These are phyloP conservation scores for Leptographium lundbergii DNA, from an alignment of 2,329 filamentous ascomycete species.

Conservation along the genomic window DNA sequence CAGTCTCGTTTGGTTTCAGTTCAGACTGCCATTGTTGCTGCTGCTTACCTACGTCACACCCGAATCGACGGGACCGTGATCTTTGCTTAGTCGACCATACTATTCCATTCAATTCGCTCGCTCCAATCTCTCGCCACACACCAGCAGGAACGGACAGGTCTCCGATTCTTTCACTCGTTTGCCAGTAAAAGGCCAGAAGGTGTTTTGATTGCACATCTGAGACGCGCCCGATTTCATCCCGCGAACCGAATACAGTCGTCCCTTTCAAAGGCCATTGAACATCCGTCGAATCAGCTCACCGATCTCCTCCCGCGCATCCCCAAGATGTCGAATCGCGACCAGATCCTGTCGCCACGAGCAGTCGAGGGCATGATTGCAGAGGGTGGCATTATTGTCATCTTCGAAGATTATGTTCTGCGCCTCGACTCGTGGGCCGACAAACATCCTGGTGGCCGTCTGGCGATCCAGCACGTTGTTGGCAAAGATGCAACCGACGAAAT, in stretches of 20 bases:
- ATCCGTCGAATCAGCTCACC: background rate
- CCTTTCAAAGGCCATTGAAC: background rate
- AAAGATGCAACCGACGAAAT: constrained; percentile 47
- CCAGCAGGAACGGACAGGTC: background rate
- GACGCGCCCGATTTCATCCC: too few species aligned
- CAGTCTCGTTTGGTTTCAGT: background rate
- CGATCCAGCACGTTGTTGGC: constrained; percentile 49
- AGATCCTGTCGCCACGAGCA: constrained; percentile 28
- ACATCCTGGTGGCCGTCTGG: constrained; percentile 46
- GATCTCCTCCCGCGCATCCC: background rate
- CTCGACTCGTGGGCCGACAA: constrained; percentile 45
- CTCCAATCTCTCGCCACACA: too few species aligned
- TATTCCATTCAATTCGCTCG: background rate
- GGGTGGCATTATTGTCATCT: constrained; percentile 42
- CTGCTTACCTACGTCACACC: background rate
- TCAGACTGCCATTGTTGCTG: background rate
- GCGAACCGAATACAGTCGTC: background rate
- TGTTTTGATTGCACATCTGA: background rate
- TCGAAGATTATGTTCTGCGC: constrained; percentile 38
- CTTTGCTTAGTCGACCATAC: background rate
- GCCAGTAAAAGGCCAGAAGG: background rate
- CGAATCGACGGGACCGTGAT: background rate
- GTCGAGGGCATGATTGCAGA: constrained; percentile 40
- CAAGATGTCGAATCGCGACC: constrained; percentile 20
- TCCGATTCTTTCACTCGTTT: background rate